These are phyloP conservation scores for Paratinospora sagittata DNA, from an alignment of 164 flowering plant species.

Conservation along the genomic window DNA sequence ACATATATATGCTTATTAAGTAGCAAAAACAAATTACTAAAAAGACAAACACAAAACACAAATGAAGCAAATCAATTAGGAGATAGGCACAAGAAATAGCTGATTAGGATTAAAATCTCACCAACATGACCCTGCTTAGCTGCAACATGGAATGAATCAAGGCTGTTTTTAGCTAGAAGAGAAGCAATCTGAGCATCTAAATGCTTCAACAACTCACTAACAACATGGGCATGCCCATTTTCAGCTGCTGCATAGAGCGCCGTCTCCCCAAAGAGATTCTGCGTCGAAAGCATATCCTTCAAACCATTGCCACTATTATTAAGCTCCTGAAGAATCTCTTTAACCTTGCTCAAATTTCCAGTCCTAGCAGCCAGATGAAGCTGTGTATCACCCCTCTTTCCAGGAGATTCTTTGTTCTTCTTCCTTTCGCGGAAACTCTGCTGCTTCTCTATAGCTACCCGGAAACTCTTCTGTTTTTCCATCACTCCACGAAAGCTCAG, in stretches of 20 bases:
- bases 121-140: conserved; percentile 93
- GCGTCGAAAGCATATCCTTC: conserved; percentile 42
- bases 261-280: conserved; percentile 79
- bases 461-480: conserved; percentile 45
- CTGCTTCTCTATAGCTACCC: conserved; percentile 44
- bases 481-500: conserved; percentile 34
- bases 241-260: conserved; percentile 80
- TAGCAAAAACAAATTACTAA: too few species aligned
- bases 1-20: too few species aligned
- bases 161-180: conserved; percentile 61
- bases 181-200: conserved; percentile 59
- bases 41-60: too few species aligned
- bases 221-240: conserved; percentile 58
- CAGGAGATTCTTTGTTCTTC: conserved; percentile 67
- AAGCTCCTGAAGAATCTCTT: conserved; percentile 51
- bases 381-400: conserved; percentile 70
- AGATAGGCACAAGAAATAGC: not conserved
- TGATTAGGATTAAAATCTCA: conserved; percentile 22
- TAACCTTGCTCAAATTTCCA: conserved; percentile 54
- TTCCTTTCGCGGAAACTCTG: conserved; percentile 50
- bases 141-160: conserved; percentile 85
- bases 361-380: conserved; percentile 76
- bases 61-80: too few species aligned
- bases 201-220: conserved; percentile 58
- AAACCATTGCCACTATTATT: conserved; percentile 14